Conservation (phyloP, 352 stramenopile species). For the Thalassiosira delicatula region DNA sequence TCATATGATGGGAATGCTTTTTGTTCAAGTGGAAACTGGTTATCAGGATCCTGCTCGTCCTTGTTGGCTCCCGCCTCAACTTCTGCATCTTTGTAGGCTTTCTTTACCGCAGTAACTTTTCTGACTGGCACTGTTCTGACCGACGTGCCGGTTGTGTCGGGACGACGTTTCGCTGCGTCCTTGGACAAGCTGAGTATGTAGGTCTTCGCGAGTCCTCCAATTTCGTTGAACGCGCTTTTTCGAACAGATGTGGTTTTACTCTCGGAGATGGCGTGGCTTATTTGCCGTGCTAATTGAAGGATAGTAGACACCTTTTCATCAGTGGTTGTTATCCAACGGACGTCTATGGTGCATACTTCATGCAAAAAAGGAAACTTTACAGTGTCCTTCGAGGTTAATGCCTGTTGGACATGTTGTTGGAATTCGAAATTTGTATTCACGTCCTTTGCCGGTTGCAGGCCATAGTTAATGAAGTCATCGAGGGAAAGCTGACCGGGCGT, state of each 20-base stretch:
- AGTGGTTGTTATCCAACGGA: background rate
- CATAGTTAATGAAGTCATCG: background rate
- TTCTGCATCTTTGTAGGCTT: background rate
- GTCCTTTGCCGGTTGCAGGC: background rate
- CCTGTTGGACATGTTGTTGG: background rate
- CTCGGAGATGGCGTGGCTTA: background rate
- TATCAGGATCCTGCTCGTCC: too few relatives aligned
- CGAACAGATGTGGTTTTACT: conserved; percentile 4
- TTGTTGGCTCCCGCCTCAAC: too few relatives aligned
- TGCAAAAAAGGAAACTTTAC: background rate
- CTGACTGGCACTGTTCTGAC: background rate
- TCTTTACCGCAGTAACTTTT: background rate
- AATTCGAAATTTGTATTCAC: background rate
- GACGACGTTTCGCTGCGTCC: background rate
- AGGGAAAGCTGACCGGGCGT: background rate
- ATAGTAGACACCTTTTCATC: background rate
- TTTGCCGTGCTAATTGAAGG: background rate
- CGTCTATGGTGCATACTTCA: background rate
- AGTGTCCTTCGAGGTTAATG: background rate
- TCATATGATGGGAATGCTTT: background rate
- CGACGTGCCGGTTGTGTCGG: background rate
- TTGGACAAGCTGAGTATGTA: background rate
- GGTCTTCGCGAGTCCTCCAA: background rate
- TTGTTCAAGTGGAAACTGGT: too few relatives aligned
- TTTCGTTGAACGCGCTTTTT: background rate